Evolutionary conservation across 257 asterid genomes (phyloP), one percentile per base, ranked within the genome.

Genomic region (Paulownia fortunei): DNA sequence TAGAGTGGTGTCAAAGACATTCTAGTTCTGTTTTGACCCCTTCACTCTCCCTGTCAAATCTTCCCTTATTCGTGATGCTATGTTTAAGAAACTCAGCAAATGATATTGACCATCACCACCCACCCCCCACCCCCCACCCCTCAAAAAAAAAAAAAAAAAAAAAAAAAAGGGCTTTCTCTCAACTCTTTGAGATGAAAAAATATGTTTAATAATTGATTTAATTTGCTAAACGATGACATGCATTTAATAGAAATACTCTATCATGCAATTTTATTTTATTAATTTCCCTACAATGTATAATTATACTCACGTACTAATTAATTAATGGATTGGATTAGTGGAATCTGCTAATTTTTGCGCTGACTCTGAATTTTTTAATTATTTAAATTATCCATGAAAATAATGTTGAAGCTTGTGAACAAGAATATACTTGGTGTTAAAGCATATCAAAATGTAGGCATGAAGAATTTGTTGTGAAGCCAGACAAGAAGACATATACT

Each of bases 1-100:
- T 74, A 76, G 89, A 87, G 89, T 87, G 87, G 76, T 85, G 88
- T 87, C 86, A 77, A 87, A 83, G 89, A 77, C 89, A 86, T 77
- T 77, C 86, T 78, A 56, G 59, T 78, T 77, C 61, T 77, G 77
- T 66, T 77, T 61, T 26, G 67, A 42, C 39, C 68, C 30, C 44
- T 82, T 68, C 76, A 27, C 51, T 66, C 32, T 62, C 36, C 19
- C 37, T 61, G 39, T 65, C 74, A 6, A 27, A 4, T 70, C 60
- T 21, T 67, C 61, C 61, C 46, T 39, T 67, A 16, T 19, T 36
- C 58, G 56, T 26, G 52, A 15, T 58, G 75, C 52, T 18, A 30
- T 46, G 10, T 5, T 3, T 64, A 18, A 52, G 18, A 3, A 13
- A 52, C 9, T 52, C 26, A 52, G 9, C 59, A 19, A 52, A 49